Evolutionary conservation across 1,284 basidiomycete species (phyloP).

Genomic region (Cutaneotrichosporon sp.): DNA sequence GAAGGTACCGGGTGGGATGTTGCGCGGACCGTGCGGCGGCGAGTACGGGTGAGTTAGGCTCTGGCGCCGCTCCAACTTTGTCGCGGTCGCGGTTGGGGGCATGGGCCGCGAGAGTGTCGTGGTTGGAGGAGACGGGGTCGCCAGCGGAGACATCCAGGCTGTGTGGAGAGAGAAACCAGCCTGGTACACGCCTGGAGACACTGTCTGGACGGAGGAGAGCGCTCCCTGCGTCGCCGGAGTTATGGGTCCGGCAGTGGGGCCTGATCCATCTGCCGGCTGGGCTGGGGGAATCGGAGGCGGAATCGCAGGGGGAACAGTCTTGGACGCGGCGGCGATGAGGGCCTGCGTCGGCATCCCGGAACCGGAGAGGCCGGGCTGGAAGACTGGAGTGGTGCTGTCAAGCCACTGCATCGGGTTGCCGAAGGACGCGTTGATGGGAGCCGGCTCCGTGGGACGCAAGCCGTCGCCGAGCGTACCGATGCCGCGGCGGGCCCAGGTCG

Average conservation of each 20-base stretch:
- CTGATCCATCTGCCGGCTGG: background rate
- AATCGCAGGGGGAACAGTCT: background rate
- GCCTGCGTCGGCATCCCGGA: background rate
- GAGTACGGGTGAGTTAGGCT: slow-evolving; percentile 11
- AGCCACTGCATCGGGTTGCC: background rate
- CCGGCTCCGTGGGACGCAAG: slow-evolving; percentile 1
- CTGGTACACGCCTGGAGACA: slow-evolving; percentile 31
- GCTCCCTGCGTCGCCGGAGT: background rate
- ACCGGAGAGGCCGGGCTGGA: background rate
- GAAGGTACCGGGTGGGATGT: background rate
- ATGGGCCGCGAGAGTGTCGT: background rate
- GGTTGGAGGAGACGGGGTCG: background rate
- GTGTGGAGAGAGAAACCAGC: background rate
- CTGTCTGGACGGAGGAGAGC: slow-evolving; percentile 13
- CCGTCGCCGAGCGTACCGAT: slow-evolving; percentile 22
- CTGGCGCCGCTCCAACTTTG: slow-evolving; percentile 15
- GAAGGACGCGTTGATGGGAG: slow-evolving; percentile 8
- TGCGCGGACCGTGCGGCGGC: background rate
- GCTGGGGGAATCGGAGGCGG: background rate
- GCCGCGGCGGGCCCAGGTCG: slow-evolving; percentile 29
- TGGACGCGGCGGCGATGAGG: background rate
- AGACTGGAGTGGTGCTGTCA: background rate
- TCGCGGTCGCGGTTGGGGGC: background rate
- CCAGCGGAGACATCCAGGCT: background rate
- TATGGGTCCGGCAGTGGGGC: background rate